phyloP scores from a whole-genome alignment of 345 rosid genomes.

The Hibiscus tridactylites region DNA sequence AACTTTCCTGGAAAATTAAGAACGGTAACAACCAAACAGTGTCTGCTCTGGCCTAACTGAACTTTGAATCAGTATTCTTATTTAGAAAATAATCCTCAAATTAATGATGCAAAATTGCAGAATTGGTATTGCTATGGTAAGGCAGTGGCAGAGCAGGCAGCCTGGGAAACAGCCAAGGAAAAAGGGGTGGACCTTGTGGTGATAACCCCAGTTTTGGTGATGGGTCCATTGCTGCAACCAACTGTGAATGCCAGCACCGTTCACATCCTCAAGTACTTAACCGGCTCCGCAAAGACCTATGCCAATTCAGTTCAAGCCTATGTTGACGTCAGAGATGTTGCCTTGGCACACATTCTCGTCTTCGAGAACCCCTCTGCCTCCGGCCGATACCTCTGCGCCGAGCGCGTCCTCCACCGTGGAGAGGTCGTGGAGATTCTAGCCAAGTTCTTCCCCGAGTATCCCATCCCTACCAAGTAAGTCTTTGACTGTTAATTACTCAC shows the following conservation, averaged over 20 bases:
- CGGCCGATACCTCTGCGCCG: constrained; percentile 83
- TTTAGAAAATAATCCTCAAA: too few species aligned
- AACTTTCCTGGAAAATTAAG: too few species aligned
- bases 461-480: constrained; percentile 88
- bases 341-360: constrained; percentile 77
- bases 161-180: constrained; percentile 62
- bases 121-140: constrained; percentile 98
- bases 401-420: constrained; percentile 87
- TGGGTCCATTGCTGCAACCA: constrained; percentile 81
- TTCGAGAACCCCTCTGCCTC: constrained; percentile 79
- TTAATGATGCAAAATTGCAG: constrained; percentile 22
- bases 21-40: too few species aligned
- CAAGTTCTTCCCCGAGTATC: constrained; percentile 86
- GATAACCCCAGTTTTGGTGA: constrained; percentile 74
- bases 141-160: constrained; percentile 81
- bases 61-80: too few species aligned
- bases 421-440: constrained; percentile 84
- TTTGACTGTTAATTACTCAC: background rate
- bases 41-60: too few species aligned
- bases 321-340: constrained; percentile 81
- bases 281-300: constrained; percentile 89
- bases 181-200: constrained; percentile 83
- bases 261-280: constrained; percentile 90
- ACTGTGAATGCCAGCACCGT: constrained; percentile 61
- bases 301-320: constrained; percentile 84